These are phyloP conservation scores for Geoglossum glabrum DNA, from an alignment of 495 filamentous ascomycete species.

Conservation along the genomic window DNA sequence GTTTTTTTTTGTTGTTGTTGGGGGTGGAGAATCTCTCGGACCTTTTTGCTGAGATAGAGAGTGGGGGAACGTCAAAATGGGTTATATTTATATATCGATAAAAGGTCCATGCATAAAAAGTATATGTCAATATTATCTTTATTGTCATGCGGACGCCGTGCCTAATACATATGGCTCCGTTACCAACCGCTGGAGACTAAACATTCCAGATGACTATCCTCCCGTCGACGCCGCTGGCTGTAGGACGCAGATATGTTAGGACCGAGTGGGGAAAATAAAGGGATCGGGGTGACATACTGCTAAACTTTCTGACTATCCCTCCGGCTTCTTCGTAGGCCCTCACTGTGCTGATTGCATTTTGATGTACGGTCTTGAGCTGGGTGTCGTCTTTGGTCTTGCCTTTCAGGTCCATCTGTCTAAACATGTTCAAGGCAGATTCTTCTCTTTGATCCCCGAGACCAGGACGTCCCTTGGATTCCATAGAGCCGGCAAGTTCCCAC, in stretches of 20 bases:
- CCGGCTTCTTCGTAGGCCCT: slow-evolving; percentile 48
- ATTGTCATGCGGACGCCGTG: no score
- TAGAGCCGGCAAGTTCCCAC: slow-evolving; percentile 68
- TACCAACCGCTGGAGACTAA: no score
- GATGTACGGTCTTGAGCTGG: slow-evolving; percentile 85
- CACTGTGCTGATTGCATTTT: slow-evolving; percentile 82
- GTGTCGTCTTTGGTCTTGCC: slow-evolving; percentile 78
- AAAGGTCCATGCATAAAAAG: no score
- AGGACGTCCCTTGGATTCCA: slow-evolving; percentile 41
- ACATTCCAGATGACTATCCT: slow-evolving; percentile 62
- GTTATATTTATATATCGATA: no score
- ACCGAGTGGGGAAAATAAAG: slow-evolving; percentile 3
- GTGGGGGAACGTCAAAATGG: no score
- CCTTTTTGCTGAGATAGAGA: no score
- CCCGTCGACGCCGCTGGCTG: slow-evolving; percentile 85
- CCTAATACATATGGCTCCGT: no score
- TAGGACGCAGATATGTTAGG: slow-evolving; percentile 21
- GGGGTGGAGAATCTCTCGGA: no score
- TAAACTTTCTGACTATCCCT: slow-evolving; percentile 55
- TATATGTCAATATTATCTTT: no score
- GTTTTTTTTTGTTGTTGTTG: no score
- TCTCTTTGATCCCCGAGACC: slow-evolving; percentile 41
- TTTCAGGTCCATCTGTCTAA: slow-evolving; percentile 94
- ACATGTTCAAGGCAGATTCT: slow-evolving; percentile 93
- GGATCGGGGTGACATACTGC: slow-evolving; percentile 41